Percentiles rank a stretch among this genome's conserved stretches.
Conservation (phyloP, 225 moss, liverwort and hornwort species). For the Marchantia paleacea region DNA sequence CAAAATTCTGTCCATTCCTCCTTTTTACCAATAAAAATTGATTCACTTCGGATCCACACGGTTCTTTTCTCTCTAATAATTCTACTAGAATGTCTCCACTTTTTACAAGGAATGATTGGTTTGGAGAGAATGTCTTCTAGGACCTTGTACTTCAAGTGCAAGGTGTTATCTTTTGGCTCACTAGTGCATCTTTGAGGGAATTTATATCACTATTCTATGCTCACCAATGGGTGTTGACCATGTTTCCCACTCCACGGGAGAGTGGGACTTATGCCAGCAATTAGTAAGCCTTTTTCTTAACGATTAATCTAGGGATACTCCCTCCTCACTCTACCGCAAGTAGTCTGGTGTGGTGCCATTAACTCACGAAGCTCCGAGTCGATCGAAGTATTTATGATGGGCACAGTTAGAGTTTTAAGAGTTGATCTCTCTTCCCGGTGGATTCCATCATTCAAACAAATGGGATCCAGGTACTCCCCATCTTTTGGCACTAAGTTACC, state of each 20-base stretch:
- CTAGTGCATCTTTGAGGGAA: not conserved
- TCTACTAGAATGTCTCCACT: conserved; percentile 2
- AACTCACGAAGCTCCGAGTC: not conserved
- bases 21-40: not conserved
- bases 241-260: not conserved
- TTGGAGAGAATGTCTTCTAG: conserved; percentile 5
- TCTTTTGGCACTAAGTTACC: too few species aligned
- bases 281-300: too few species aligned
- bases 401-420: too few species aligned
- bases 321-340: not conserved
- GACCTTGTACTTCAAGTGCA: not conserved
- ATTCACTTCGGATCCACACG: not conserved
- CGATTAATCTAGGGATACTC: too few species aligned
- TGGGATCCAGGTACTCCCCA: not conserved
- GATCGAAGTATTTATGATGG: too few species aligned
- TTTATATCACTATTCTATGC: not conserved
- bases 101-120: not conserved
- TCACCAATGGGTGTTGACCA: not conserved
- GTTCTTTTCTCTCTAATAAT: not conserved
- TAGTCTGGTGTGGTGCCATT: not conserved
- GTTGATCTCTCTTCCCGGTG: not conserved
- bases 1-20: too few species aligned
- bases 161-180: not conserved
- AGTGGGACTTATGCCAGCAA: too few species aligned
- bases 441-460: not conserved